Conservation (phyloP, 768 basidiomycete species). For the Hebeloma cylindrosporum region DNA sequence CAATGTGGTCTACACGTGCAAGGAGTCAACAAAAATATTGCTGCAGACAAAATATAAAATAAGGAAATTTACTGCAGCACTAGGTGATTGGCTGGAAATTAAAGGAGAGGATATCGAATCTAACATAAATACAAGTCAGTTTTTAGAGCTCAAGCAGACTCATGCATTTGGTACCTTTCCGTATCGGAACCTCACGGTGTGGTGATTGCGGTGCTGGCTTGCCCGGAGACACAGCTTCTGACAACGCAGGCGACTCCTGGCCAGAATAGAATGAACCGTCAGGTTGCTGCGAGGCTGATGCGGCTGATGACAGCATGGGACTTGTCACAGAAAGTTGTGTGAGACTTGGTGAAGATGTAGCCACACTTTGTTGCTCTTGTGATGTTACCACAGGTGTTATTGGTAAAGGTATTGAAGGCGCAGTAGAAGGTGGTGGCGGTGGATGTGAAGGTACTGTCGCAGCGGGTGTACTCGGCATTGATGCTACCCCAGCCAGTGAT, state of each 20-base stretch:
- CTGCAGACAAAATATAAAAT: neutral
- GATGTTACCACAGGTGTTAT: conserved; percentile 34
- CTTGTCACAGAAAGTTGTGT: conserved; percentile 85
- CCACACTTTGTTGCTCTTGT: conserved; percentile 42
- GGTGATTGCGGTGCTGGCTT: conserved; percentile 60
- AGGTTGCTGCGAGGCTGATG: conserved; percentile 63
- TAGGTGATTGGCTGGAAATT: conserved; percentile 42
- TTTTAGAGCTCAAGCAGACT: conserved; percentile 18
- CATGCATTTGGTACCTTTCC: conserved; percentile 54
- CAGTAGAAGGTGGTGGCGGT: conserved; percentile 32
- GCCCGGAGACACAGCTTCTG: conserved; percentile 53
- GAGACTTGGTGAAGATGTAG: conserved; percentile 73
- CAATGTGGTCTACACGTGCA: conserved; percentile 35
- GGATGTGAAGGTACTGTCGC: conserved; percentile 29
- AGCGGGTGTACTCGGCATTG: conserved; percentile 24
- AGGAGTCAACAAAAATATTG: conserved; percentile 5
- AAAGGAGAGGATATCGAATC: conserved; percentile 49
- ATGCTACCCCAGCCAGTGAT: conserved; percentile 50
- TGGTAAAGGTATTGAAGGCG: conserved; percentile 35
- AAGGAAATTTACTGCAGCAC: conserved; percentile 38
- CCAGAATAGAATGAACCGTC: conserved; percentile 71
- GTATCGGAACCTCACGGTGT: conserved; percentile 37
- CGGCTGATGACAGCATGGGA: conserved; percentile 77
- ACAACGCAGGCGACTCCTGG: conserved; percentile 71
- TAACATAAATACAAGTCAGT: conserved; percentile 21